phyloP scores from a whole-genome alignment of 257 asterid species.

The Solanum sparsipilum region DNA sequence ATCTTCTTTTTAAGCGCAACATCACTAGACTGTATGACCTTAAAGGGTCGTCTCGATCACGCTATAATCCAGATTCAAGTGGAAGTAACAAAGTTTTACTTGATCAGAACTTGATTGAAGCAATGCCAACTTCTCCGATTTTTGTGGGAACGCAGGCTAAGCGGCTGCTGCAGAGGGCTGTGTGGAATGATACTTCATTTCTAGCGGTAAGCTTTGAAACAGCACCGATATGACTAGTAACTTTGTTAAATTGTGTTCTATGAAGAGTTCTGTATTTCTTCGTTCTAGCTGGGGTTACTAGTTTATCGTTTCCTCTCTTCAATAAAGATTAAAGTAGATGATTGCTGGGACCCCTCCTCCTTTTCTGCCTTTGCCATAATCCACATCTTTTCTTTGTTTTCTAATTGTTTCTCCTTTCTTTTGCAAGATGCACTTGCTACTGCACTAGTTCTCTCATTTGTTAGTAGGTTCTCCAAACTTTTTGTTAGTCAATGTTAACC shows the following conservation, averaged over 20 bases:
- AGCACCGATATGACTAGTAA: neutral
- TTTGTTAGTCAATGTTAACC: neutral
- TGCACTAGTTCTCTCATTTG: neutral
- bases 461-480: neutral
- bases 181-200: slow-evolving; percentile 95
- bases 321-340: neutral
- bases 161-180: slow-evolving; percentile 76
- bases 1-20: slow-evolving; percentile 78
- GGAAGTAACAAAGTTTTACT: slow-evolving; percentile 83
- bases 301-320: neutral
- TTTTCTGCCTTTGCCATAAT: neutral
- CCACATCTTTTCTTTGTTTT: neutral
- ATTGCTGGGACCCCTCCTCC: neutral
- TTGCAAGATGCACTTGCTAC: neutral
- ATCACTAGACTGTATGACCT: slow-evolving; percentile 78
- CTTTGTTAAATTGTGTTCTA: neutral
- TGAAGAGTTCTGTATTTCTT: neutral
- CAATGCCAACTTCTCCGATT: slow-evolving; percentile 96
- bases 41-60: slow-evolving; percentile 88
- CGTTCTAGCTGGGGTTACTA: neutral
- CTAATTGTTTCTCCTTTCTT: neutral
- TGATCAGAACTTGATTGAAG: slow-evolving; percentile 93
- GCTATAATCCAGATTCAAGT: slow-evolving; percentile 79
- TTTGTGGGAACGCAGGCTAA: slow-evolving; percentile 91
- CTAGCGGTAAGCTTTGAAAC: slow-evolving; percentile 61